These are phyloP conservation scores for Aureobasidium sp. DNA, from an alignment of 2,329 filamentous ascomycete genomes.

Conservation along the genomic window DNA sequence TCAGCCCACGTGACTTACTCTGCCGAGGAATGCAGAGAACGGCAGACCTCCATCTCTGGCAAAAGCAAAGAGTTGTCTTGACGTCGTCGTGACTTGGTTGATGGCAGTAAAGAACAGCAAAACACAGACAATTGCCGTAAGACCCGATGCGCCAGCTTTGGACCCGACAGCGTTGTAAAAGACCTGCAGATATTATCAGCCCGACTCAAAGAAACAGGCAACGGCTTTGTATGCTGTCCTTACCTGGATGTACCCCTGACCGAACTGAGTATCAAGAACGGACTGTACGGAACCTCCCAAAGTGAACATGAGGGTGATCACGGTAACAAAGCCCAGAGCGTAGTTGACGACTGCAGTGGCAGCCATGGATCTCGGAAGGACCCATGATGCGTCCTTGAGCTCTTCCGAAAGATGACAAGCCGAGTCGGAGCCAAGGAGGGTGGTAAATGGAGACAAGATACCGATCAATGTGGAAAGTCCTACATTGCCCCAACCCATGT, in stretches of 20 bases:
- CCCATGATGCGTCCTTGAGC: conserved; percentile 22
- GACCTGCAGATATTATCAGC: conserved; percentile 18
- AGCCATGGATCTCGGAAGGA: conserved; percentile 24
- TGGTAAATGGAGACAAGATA: conserved; percentile 23
- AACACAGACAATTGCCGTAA: conserved; percentile 11
- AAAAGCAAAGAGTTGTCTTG: conserved; percentile 28
- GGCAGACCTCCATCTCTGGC: conserved; percentile 36
- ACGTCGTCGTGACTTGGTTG: conserved; percentile 7
- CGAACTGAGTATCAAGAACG: conserved; percentile 15
- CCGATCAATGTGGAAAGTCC: conserved; percentile 25
- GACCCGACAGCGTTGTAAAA: conserved; percentile 13
- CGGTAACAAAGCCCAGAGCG: conserved; percentile 25
- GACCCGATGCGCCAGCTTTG: conserved; percentile 2
- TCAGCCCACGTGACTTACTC: not conserved
- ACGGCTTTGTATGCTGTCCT: conserved; percentile 19
- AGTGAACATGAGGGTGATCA: conserved; percentile 24
- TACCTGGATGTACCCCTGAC: conserved; percentile 7
- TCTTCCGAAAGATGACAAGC: conserved; percentile 22
- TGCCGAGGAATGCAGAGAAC: conserved; percentile 20
- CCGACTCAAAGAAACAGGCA: conserved; percentile 18
- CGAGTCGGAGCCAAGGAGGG: conserved; percentile 16
- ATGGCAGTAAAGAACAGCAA: conserved; percentile 8
- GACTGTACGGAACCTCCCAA: conserved; percentile 22
- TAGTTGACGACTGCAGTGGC: conserved; percentile 25
- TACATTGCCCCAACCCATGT: conserved; percentile 30